Evolutionary conservation across 108 stramenopile genomes (phyloP).

Genomic region (Heterococcus sp.): DNA sequence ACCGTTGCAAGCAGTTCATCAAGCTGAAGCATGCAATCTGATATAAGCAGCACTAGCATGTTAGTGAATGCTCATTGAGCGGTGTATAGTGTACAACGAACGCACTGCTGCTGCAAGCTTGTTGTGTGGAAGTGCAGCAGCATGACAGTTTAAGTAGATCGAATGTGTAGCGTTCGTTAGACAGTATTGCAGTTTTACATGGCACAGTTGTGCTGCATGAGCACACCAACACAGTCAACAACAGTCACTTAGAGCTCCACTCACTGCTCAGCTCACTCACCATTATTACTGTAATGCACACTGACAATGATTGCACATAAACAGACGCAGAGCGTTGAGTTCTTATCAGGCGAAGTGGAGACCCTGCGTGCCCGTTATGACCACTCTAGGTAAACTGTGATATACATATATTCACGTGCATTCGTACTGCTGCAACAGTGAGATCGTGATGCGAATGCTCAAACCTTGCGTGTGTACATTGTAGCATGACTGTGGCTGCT

Average conservation of each 20-base stretch:
- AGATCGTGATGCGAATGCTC: neutral
- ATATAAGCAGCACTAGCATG: too few species aligned
- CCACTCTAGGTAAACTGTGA: slow-evolving; percentile 23
- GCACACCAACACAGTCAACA: neutral
- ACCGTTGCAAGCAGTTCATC: neutral
- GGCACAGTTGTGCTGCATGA: neutral
- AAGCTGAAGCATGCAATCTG: too few species aligned
- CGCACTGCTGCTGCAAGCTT: too few species aligned
- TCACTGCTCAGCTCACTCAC: neutral
- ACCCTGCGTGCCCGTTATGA: slow-evolving; percentile 14
- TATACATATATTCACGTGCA: too few species aligned
- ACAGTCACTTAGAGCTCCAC: neutral
- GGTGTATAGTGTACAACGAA: too few species aligned
- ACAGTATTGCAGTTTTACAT: too few species aligned
- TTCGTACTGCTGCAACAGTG: too few species aligned
- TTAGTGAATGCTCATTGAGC: too few species aligned
- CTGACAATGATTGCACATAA: too few species aligned
- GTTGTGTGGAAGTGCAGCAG: too few species aligned
- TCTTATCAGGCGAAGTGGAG: slow-evolving; percentile 33
- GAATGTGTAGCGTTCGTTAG: too few species aligned
- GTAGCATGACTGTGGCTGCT: neutral
- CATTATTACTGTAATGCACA: neutral
- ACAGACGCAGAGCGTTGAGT: neutral
- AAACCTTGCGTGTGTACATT: neutral
- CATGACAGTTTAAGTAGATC: too few species aligned